Conservation (phyloP, 179 eudicot species). For the Drosera spatulata region DNA sequence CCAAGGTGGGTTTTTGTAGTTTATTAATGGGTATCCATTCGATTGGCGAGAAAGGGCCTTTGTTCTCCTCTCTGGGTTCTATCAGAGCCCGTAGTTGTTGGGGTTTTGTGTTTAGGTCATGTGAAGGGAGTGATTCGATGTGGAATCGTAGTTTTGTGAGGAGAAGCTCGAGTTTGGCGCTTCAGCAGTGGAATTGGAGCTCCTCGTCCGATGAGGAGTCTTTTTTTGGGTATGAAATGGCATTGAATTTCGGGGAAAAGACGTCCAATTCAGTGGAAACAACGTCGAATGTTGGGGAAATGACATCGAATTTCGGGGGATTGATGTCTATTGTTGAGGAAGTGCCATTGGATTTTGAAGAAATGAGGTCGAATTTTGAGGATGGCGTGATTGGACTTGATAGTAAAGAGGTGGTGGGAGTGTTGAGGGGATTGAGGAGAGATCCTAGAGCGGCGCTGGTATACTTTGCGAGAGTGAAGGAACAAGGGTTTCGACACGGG, state of each 20-base stretch:
- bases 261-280: too few relatives aligned
- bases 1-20: too few relatives aligned
- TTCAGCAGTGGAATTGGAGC: constrained; percentile 24
- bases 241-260: constrained; percentile 2
- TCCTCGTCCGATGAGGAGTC: constrained; percentile 30
- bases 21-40: too few relatives aligned
- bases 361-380: background rate
- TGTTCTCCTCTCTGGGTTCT: too few relatives aligned
- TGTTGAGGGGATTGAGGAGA: constrained; percentile 17
- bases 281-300: too few relatives aligned
- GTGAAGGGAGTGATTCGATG: constrained; percentile 9
- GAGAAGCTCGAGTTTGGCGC: constrained; percentile 21
- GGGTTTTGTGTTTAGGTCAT: constrained; percentile 33
- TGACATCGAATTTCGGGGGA: too few relatives aligned
- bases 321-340: too few relatives aligned
- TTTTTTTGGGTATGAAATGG: background rate
- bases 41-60: too few relatives aligned
- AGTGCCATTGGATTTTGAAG: too few relatives aligned
- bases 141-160: constrained; percentile 14
- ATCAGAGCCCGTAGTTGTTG: background rate
- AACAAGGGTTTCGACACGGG: constrained; percentile 42
- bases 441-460: constrained; percentile 39
- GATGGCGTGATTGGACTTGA: constrained; percentile 13
- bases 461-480: constrained; percentile 32
- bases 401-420: constrained; percentile 22